These are phyloP conservation scores for Calonectria pauciramosa DNA, from an alignment of 2,329 filamentous ascomycete species.

Conservation along the genomic window DNA sequence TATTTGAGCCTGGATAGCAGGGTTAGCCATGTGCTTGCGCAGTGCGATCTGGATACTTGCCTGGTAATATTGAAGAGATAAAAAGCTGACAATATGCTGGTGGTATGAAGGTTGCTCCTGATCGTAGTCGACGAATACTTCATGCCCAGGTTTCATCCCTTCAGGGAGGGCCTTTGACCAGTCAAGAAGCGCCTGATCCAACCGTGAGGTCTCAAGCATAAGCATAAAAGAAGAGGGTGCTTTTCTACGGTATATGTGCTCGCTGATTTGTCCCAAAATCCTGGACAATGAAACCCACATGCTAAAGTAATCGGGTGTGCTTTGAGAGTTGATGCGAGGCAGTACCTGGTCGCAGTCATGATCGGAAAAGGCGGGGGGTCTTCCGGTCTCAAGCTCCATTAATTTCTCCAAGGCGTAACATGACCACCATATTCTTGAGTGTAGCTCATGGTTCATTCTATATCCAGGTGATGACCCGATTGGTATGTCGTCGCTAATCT, in stretches of 20 bases:
- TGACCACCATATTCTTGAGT: conserved; percentile 37
- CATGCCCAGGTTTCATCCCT: conserved; percentile 27
- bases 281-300: conserved; percentile 37
- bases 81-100: conserved; percentile 26
- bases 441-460: conserved; percentile 29
- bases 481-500: conserved; percentile 13
- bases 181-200: conserved; percentile 36
- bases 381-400: conserved; percentile 39
- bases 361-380: conserved; percentile 36
- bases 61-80: conserved; percentile 38
- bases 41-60: neutral
- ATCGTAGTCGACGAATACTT: conserved; percentile 20
- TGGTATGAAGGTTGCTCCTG: conserved; percentile 15
- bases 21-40: neutral
- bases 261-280: conserved; percentile 36
- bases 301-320: conserved; percentile 30
- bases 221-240: conserved; percentile 29
- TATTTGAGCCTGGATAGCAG: conserved; percentile 33
- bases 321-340: neutral
- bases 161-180: conserved; percentile 32
- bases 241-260: conserved; percentile 35
- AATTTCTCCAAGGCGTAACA: conserved; percentile 39
- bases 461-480: conserved; percentile 15
- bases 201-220: conserved; percentile 28
- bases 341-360: conserved; percentile 36